These are phyloP conservation scores for Hyphopichia pseudoburtonii DNA, from an alignment of 1,139 yeast genomes.

Conservation along the genomic window DNA sequence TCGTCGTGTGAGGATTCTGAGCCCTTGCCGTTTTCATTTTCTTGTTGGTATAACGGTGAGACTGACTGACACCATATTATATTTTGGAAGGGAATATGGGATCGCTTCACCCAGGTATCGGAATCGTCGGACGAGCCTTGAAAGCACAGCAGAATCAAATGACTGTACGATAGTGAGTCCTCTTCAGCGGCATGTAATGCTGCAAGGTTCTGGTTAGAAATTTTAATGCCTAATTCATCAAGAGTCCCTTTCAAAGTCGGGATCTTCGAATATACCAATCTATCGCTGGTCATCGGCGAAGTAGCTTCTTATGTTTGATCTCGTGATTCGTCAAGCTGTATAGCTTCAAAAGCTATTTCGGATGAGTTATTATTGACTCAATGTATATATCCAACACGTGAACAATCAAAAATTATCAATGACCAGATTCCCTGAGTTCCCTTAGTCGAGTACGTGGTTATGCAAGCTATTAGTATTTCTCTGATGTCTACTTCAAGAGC, in stretches of 20 bases:
- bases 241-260: slow-evolving; percentile 8
- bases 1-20: slow-evolving; percentile 2
- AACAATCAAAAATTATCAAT: too few species aligned
- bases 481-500: too few species aligned
- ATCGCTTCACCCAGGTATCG: slow-evolving; percentile 1
- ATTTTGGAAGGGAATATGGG: slow-evolving; percentile 21
- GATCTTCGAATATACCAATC: slow-evolving; percentile 11
- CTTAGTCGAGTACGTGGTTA: too few species aligned
- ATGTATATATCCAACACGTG: too few species aligned
- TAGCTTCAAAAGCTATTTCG: too few species aligned
- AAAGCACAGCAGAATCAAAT: slow-evolving; percentile 1
- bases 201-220: slow-evolving; percentile 12
- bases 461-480: too few species aligned
- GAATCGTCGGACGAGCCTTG: slow-evolving; percentile 2
- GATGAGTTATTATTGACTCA: too few species aligned
- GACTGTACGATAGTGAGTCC: not conserved
- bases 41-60: too few species aligned
- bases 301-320: too few species aligned
- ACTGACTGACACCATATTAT: slow-evolving; percentile 31
- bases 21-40: too few species aligned
- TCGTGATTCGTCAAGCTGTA: too few species aligned
- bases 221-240: slow-evolving; percentile 10
- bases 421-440: too few species aligned
- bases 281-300: slow-evolving; percentile 10
- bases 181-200: slow-evolving; percentile 6